Evolutionary conservation across 805 yeast genomes (phyloP), one percentile per base, ranked within the genome.

Genomic region (Dipodascopsis uninucleata): DNA sequence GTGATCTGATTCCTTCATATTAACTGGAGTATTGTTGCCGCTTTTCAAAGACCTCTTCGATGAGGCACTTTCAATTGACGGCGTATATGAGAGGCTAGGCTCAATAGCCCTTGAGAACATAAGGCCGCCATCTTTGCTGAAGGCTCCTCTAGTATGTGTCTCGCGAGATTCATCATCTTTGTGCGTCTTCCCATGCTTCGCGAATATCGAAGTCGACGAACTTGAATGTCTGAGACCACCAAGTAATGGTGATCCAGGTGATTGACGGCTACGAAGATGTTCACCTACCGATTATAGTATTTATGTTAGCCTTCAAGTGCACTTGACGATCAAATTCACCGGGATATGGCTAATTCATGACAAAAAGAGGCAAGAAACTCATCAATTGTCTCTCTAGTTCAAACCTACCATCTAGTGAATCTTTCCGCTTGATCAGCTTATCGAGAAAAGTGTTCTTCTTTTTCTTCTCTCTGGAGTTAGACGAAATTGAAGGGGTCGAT

Each of bases 391-490:
- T n/a, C n/a, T n/a, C n/a, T n/a, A n/a, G n/a, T n/a, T n/a, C n/a
- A n/a, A n/a, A 39, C 41, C 20, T 20, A 39, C 43, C 8, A 14
- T 39, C 42, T 16, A 14, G 10, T 6, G 41, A 36, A 22, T 47
- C 47, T 20, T 31, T 24, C 21, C 48, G 43, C 20, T 42, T 39
- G 5, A 38, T 34, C n/a, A 47, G 34, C 31, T 43, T 43, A 22
- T 39, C 48, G 26, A 47, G 16, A 38, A 47, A 43, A 12, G 41
- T 28, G n/a, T 32, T 41, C 20, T 32, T 37, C 24, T 43, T 43
- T 33, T 23, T 38, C n/a, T n/a, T n/a, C 5, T 43, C 48, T 21
- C 28, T 31, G 32, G 44, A 41, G 22, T 18, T n/a, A 17, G 31
- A n/a, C n/a, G 47, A 37, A 16, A 28, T 21, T 10, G 36, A 20